Base-by-base conservation (phyloP, 2,329 filamentous ascomycete species). In the Tolypocladium ovalisporum region DNA sequence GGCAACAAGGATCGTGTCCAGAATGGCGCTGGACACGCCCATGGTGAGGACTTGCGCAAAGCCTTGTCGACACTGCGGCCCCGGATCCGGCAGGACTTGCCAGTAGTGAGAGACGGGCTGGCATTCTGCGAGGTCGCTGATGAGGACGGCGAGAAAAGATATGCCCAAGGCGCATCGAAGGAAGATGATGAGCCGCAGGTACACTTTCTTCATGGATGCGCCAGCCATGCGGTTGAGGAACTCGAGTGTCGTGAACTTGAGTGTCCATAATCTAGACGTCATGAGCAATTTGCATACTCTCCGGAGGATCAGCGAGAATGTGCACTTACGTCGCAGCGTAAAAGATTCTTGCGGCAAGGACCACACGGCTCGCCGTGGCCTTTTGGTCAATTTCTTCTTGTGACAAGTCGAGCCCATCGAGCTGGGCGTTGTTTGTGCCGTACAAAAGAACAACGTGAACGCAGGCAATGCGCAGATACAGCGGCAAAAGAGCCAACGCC, bases 21-120 rank as follows among this genome's bases (percentile, higher is more conserved):
- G 97, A 35, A 96, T 74, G 60, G 96, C 86, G 68, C 97, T 94
- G 71, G 88, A 89, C 6, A 83, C 80, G 19, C 89, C 90, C 87
- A 96, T 95, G 27, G 90, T 92, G 61, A 97, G 77, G 54, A 97
- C 82, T 66, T 97, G 90, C 15, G 83, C 88, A 66, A 89, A 95
- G 54, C 89, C 92, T 72, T 92, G 87, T 53, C 94, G 88, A 70
- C 94, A 99, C 66, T 83, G 81, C 35, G 88, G 84, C 40, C 90
- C 91, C 2, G 94, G 93, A 68, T 96, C 90, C 2, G 94, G 89
- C 17, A 82, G 68, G 17, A 92, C 87, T 71, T 91, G 88, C 87
- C 87, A 92, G 74, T 90, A 90, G 65, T 87, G 81, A 54, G 70
- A 62, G 63, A 90, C 87, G 9, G 89, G 88, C 15, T 79, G 88